Evolutionary conservation across 1,284 basidiomycete species (phyloP), one percentile per base, ranked within the genome.

Genomic region (Cutaneotrichosporon dermatis): DNA sequence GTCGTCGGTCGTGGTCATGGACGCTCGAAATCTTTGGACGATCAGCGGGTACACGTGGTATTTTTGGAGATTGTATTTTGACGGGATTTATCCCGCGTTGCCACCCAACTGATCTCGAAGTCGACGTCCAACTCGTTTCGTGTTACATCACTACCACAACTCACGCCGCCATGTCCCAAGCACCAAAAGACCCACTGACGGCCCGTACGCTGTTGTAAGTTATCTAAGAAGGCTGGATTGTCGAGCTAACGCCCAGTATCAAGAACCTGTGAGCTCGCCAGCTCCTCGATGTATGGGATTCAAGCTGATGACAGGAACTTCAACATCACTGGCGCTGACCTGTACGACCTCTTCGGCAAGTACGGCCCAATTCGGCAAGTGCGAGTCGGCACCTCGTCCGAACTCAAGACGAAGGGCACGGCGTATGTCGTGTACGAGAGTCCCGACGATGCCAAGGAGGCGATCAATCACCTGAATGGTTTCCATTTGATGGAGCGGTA

Each of bases 401-500:
- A 68, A 15, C 64, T 76, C 51, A 97, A 97, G 80, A 90, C 92
- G 35, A 91, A 90, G 71, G 95, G 95, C 16, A 98, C 95, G 10
- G n/a, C 95, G 0, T 99, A 95, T 73, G 89, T 99, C 11, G 91
- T 77, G 33, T 79, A 69, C 59, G 77, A 79, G 58, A 68, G 62
- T 48, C 73, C 76, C 12, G 76, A 79, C 51, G 76, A 93, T 88
- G 92, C 91, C 13, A 97, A 97, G 79, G 93, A 94, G 72, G 95
- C 95, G 1, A 85, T 96, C 58, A 93, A 95, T 73, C 90, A 96
- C 77, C 78, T 99, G 73, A 99, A 99, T 71, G 96, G 95, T 43
- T 99, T 99, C 81, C 95, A 99, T 80, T 79, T 99, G 63, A 92
- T 96, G 81, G 95, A 97, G 78, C 87, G 96, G 39, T 99, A 99